phyloP scores from a whole-genome alignment of 192 early-diverging fungal genomes.

The Gamsiella multidivaricata region DNA sequence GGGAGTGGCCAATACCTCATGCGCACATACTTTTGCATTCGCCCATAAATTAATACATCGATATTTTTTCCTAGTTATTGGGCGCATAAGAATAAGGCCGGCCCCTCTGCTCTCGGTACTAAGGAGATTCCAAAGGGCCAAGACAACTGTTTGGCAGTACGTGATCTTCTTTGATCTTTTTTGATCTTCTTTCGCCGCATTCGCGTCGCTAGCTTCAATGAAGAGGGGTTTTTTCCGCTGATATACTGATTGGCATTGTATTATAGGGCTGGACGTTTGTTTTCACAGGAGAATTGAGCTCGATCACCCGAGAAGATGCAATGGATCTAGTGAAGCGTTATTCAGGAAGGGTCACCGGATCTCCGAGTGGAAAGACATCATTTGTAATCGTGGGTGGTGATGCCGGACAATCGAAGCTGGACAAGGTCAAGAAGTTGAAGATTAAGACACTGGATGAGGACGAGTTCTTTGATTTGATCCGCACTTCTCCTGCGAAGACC shows the following conservation, averaged over 20 bases:
- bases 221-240: not conserved
- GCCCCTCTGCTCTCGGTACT: slow-evolving; percentile 69
- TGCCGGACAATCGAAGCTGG: slow-evolving; percentile 85
- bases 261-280: slow-evolving; percentile 85
- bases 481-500: slow-evolving; percentile 58
- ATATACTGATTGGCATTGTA: not conserved
- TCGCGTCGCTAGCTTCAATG: not conserved
- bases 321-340: slow-evolving; percentile 88
- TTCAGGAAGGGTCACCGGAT: slow-evolving; percentile 75
- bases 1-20: no score
- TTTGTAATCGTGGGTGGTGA: slow-evolving; percentile 90
- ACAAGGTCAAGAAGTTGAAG: slow-evolving; percentile 77
- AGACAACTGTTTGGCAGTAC: slow-evolving; percentile 72
- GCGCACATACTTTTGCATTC: not conserved
- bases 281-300: slow-evolving; percentile 88
- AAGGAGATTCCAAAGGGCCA: slow-evolving; percentile 78
- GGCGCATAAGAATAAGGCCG: slow-evolving; percentile 56
- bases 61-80: slow-evolving; percentile 9
- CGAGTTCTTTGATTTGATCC: slow-evolving; percentile 83
- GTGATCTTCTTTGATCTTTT: no score
- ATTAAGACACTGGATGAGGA: slow-evolving; percentile 86
- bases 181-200: not conserved
- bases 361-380: slow-evolving; percentile 83
- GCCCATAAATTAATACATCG: not conserved
- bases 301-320: slow-evolving; percentile 79